These are phyloP conservation scores for Phytophthora melonis DNA, from an alignment of 352 stramenopile species.

Conservation along the genomic window DNA sequence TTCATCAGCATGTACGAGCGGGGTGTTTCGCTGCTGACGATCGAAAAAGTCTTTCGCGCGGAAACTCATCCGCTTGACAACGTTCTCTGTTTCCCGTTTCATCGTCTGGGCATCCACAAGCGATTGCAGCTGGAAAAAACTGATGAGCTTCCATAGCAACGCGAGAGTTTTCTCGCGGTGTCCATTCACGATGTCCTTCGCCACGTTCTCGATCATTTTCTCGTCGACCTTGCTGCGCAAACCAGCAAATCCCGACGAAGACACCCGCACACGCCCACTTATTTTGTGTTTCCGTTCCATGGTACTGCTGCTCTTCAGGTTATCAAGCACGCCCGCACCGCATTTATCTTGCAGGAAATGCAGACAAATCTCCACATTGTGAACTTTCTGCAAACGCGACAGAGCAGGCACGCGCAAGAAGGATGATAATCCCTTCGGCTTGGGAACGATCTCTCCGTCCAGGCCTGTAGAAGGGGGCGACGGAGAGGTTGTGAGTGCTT, in stretches of 20 bases:
- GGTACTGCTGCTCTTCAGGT: constrained; percentile 47
- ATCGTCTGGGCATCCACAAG: constrained; percentile 87
- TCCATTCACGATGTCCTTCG: constrained; percentile 96
- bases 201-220: constrained; percentile 65
- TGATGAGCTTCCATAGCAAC: constrained; percentile 95
- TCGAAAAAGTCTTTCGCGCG: constrained; percentile 72
- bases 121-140: constrained; percentile 90
- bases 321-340: constrained; percentile 60
- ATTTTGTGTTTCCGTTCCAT: constrained; percentile 16
- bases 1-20: constrained; percentile 48
- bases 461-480: constrained; percentile 3
- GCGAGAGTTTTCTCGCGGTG: constrained; percentile 95
- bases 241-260: constrained; percentile 57
- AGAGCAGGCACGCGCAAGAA: constrained; percentile 94
- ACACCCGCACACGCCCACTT: constrained; percentile 38
- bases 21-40: constrained; percentile 41
- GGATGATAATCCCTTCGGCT: constrained; percentile 58
- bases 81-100: constrained; percentile 77
- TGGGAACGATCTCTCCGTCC: constrained; percentile 6
- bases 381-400: constrained; percentile 96
- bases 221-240: constrained; percentile 63
- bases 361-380: constrained; percentile 96
- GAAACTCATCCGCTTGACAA: constrained; percentile 78
- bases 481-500: constrained; percentile 76
- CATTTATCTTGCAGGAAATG: constrained; percentile 84